Conservation (phyloP, 2,329 filamentous ascomycete genomes). For the Aspergillus floridensis region DNA sequence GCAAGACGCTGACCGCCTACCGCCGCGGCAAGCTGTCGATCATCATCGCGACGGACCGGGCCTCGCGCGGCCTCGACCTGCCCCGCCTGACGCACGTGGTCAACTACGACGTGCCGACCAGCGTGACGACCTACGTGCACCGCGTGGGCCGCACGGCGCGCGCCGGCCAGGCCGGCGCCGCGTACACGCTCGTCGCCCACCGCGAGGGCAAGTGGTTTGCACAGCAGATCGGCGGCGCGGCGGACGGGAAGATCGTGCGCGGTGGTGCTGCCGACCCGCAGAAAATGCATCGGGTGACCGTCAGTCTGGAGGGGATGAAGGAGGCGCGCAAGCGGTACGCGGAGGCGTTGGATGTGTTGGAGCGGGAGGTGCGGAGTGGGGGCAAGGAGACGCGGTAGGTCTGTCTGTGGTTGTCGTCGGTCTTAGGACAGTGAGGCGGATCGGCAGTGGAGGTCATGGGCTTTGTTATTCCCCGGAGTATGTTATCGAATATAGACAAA, state of each 20-base stretch:
- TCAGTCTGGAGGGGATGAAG: conserved; percentile 30
- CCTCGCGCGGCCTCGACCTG: conserved; percentile 84
- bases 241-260: conserved; percentile 34
- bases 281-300: conserved; percentile 29
- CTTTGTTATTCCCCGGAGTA: too few relatives aligned
- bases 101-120: conserved; percentile 88
- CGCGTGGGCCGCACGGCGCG: conserved; percentile 87
- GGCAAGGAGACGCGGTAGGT: conserved; percentile 2
- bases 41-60: conserved; percentile 88
- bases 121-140: conserved; percentile 81
- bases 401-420: neutral
- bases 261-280: conserved; percentile 6
- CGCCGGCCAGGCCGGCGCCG: too few relatives aligned
- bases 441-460: too few relatives aligned
- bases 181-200: conserved; percentile 81
- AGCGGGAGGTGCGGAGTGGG: conserved; percentile 35
- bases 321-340: conserved; percentile 33
- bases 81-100: conserved; percentile 76
- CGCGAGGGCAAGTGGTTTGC: conserved; percentile 90
- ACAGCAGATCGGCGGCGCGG: conserved; percentile 66
- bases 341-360: conserved; percentile 36
- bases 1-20: conserved; percentile 67
- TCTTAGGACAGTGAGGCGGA: too few relatives aligned
- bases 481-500: neutral
- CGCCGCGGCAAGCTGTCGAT: conserved; percentile 62